phyloP scores from a whole-genome alignment of 306 rosid genomes.

The Mucuna pruriens region DNA sequence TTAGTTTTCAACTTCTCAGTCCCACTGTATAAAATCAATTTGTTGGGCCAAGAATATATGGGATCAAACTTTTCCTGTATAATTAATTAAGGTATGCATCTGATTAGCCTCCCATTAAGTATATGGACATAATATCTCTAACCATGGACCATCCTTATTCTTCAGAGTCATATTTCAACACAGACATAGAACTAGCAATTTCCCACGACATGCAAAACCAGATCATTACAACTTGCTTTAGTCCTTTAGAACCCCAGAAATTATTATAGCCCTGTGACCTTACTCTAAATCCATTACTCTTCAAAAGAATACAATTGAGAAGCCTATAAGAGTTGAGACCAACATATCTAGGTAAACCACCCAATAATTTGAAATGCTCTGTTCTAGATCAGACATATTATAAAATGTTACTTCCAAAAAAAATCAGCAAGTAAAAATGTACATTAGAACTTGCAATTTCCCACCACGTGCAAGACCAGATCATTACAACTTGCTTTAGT shows the following conservation, averaged over 20 bases:
- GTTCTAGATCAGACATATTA: no score
- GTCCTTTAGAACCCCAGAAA: constrained; percentile 17
- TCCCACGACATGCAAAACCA: constrained; percentile 18
- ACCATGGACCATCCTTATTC: constrained; percentile 6
- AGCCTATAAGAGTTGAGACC: neutral
- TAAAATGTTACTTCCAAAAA: no score
- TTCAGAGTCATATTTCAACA: constrained; percentile 10
- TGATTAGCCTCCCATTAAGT: neutral
- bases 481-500: no score
- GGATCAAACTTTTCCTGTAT: neutral
- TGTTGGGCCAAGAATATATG: neutral
- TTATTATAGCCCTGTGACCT: neutral
- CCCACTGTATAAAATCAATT: neutral
- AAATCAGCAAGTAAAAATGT: neutral
- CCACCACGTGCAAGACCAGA: no score
- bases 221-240: constrained; percentile 3
- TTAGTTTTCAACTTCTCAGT: neutral
- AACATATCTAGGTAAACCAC: neutral
- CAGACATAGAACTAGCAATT: neutral
- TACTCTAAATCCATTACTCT: constrained; percentile 1
- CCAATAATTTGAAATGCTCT: constrained; percentile 21
- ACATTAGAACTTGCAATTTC: no score
- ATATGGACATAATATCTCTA: neutral
- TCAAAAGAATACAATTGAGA: neutral
- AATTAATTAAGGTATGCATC: neutral